Evolutionary conservation across 2,329 filamentous ascomycete species (phyloP).

Genomic region (Cytospora piceae): DNA sequence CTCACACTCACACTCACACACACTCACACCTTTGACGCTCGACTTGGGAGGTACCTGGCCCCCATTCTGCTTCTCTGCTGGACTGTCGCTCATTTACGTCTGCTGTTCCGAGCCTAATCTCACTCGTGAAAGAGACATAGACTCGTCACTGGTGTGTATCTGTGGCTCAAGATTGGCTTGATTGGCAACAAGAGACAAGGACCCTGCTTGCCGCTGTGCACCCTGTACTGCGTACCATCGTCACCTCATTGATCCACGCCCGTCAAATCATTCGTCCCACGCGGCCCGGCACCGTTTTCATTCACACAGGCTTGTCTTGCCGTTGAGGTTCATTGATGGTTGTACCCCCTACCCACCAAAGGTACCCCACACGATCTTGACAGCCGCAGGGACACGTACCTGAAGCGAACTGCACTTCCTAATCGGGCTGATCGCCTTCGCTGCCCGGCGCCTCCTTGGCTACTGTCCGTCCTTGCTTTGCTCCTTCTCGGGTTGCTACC

Average conservation of each 20-base stretch:
- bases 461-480: slow-evolving; percentile 5
- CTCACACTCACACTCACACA: slow-evolving; percentile 15
- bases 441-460: slow-evolving; percentile 21
- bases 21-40: slow-evolving; percentile 14
- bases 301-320: slow-evolving; percentile 19
- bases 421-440: slow-evolving; percentile 29
- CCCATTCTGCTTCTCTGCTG: not conserved
- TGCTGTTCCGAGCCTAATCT: slow-evolving; percentile 9
- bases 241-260: slow-evolving; percentile 23
- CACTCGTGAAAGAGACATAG: slow-evolving; percentile 21
- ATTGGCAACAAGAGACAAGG: slow-evolving; percentile 22
- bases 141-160: slow-evolving; percentile 20
- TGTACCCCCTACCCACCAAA: slow-evolving; percentile 27
- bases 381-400: slow-evolving; percentile 28
- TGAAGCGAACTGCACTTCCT: slow-evolving; percentile 28
- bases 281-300: slow-evolving; percentile 29
- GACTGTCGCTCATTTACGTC: slow-evolving; percentile 11
- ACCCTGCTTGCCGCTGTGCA: slow-evolving; percentile 27
- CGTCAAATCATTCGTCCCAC: slow-evolving; percentile 29
- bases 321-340: slow-evolving; percentile 25
- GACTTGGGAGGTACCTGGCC: slow-evolving; percentile 24
- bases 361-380: slow-evolving; percentile 30
- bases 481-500: slow-evolving; percentile 21
- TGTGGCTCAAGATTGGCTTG: slow-evolving; percentile 21
- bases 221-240: slow-evolving; percentile 24